Evolutionary conservation across 441 rosid species (phyloP).

Genomic region (Biscutella laevigata): DNA sequence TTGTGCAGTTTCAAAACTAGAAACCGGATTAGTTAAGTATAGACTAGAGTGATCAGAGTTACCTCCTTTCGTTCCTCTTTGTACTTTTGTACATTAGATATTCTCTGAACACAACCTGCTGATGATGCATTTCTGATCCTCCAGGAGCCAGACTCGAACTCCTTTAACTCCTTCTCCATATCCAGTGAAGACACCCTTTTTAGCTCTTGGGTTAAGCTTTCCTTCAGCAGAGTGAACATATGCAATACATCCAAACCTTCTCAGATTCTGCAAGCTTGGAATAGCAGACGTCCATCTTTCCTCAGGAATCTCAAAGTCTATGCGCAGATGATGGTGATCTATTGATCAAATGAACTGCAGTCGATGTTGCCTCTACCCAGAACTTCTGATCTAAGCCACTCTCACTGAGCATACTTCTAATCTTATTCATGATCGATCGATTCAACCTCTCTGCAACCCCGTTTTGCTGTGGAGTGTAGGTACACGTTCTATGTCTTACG

Average conservation of each 20-base stretch:
- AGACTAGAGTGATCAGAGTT: too few relatives aligned
- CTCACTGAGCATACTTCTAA: too few relatives aligned
- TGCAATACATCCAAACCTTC: neutral
- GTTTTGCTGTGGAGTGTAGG: too few relatives aligned
- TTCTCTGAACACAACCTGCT: too few relatives aligned
- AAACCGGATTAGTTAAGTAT: too few relatives aligned
- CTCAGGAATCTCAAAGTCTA: neutral
- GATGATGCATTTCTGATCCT: neutral
- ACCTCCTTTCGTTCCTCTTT: too few relatives aligned
- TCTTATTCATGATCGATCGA: too few relatives aligned
- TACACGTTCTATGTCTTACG: too few relatives aligned
- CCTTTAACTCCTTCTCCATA: neutral
- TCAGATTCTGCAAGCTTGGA: neutral
- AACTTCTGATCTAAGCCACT: too few relatives aligned
- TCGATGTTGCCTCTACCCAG: neutral
- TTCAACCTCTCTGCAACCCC: too few relatives aligned
- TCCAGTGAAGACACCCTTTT: neutral
- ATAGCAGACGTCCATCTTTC: neutral
- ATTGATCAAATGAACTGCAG: neutral
- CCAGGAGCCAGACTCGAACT: neutral
- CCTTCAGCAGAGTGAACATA: neutral
- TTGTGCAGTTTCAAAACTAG: too few relatives aligned
- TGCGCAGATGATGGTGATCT: neutral
- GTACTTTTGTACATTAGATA: too few relatives aligned
- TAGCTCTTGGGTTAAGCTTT: neutral